Evolutionary conservation across 2,329 filamentous ascomycete species (phyloP).

Genomic region (Calonectria honghensis): DNA sequence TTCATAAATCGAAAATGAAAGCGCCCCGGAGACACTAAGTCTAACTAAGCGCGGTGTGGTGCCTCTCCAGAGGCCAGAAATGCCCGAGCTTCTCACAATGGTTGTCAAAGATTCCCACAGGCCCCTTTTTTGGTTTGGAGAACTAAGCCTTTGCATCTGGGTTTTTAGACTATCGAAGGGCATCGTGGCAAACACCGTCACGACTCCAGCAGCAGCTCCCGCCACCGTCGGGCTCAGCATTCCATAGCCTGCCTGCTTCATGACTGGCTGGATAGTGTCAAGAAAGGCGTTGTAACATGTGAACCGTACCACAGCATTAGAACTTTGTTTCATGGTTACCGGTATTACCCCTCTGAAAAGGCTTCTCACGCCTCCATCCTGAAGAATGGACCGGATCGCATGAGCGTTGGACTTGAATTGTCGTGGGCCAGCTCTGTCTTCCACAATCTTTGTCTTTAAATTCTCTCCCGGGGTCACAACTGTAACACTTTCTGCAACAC

Average conservation of each 20-base stretch:
- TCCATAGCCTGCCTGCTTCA: slow-evolving; percentile 7
- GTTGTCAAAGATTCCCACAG: neutral
- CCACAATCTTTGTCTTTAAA: slow-evolving; percentile 20
- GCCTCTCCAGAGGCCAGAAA: neutral
- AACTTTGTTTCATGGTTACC: slow-evolving; percentile 35
- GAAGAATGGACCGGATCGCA: neutral
- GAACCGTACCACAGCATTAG: slow-evolving; percentile 36
- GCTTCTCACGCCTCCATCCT: neutral
- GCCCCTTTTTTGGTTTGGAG: slow-evolving; percentile 2
- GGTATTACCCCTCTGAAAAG: slow-evolving; percentile 9
- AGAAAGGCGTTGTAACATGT: slow-evolving; percentile 34
- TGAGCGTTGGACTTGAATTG: slow-evolving; percentile 15
- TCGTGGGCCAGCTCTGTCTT: slow-evolving; percentile 3
- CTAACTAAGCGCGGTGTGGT: neutral
- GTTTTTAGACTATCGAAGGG: slow-evolving; percentile 3
- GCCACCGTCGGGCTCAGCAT: neutral
- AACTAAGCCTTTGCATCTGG: slow-evolving; percentile 15
- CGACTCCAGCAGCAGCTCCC: neutral
- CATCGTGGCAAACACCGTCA: slow-evolving; percentile 13
- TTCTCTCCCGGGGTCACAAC: slow-evolving; percentile 7
- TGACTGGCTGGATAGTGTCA: slow-evolving; percentile 4
- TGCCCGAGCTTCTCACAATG: neutral
- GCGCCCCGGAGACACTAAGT: neutral
- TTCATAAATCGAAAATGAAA: slow-evolving; percentile 4
- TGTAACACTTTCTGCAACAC: neutral